Percentiles rank a stretch among this genome's conserved stretches.
Evolutionary conservation across 2,329 filamentous ascomycete genomes (phyloP).

Genomic region (Botrytis pseudocinerea): DNA sequence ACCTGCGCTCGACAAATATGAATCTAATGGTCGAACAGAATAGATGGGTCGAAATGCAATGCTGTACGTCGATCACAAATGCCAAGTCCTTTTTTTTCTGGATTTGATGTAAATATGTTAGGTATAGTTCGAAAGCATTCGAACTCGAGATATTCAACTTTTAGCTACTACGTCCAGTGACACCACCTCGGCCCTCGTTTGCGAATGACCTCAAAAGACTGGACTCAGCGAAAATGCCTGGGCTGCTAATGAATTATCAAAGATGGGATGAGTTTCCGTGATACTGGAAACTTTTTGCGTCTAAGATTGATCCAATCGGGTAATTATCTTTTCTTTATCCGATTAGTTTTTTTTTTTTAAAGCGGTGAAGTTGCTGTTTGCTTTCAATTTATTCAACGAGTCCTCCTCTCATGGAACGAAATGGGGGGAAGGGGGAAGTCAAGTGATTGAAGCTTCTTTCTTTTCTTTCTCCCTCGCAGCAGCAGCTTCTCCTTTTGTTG

Average conservation of each 20-base stretch:
- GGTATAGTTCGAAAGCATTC: not conserved
- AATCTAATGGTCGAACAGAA: constrained; percentile 9
- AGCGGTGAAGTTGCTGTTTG: constrained; percentile 11
- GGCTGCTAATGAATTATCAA: constrained; percentile 1
- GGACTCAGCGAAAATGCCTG: not conserved
- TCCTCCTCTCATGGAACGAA: not conserved
- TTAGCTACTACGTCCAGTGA: not conserved
- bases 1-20: constrained; percentile 2
- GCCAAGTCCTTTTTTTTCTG: constrained; percentile 1
- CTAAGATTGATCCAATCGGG: constrained; percentile 15
- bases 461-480: constrained; percentile 7
- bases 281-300: not conserved
- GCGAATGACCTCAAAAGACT: constrained; percentile 13
- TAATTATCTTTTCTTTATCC: constrained; percentile 9
- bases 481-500: constrained; percentile 1
- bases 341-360: constrained; percentile 5
- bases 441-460: constrained; percentile 15
- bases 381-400: constrained; percentile 2
- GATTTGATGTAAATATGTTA: not conserved
- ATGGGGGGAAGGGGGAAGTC: not conserved
- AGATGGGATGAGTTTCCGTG: constrained; percentile 16
- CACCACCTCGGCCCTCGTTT: constrained; percentile 6
- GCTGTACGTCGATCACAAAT: constrained; percentile 15
- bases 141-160: not conserved
- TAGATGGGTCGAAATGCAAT: constrained; percentile 6